Percentiles rank a stretch among this genome's conserved stretches.
phyloP scores from a whole-genome alignment of 257 asterid species.

The Leptodermis oblonga region DNA sequence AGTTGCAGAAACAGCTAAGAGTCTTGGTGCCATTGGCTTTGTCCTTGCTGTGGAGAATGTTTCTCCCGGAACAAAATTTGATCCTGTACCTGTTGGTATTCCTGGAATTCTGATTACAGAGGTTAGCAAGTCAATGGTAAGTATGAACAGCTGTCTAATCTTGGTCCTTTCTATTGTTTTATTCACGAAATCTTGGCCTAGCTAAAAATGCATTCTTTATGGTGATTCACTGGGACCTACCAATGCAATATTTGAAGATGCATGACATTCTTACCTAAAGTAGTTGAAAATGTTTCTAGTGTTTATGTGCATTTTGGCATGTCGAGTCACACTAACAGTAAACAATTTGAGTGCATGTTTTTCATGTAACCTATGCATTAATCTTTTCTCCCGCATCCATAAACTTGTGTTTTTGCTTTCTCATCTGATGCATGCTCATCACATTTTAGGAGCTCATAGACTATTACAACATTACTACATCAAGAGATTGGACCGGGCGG shows the following conservation, averaged over 20 bases:
- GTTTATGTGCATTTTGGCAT: neutral
- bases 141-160: neutral
- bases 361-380: neutral
- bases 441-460: constrained; percentile 71
- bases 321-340: neutral
- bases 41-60: constrained; percentile 95
- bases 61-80: constrained; percentile 88
- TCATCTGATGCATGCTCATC: constrained; percentile 13
- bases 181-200: neutral
- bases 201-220: neutral
- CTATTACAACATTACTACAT: constrained; percentile 77
- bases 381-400: neutral
- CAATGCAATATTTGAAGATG: neutral
- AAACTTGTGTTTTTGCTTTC: neutral
- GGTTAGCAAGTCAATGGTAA: constrained; percentile 66
- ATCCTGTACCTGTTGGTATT: constrained; percentile 80
- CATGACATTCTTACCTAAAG: neutral
- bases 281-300: neutral
- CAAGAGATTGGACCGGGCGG: constrained; percentile 93
- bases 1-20: constrained; percentile 77
- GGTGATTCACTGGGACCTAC: constrained; percentile 2
- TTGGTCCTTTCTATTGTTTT: neutral
- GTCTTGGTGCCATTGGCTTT: constrained; percentile 89
- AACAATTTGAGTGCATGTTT: neutral
- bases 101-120: constrained; percentile 92